Evolutionary conservation across 257 asterid species (phyloP), one percentile per base, ranked within the genome.

Genomic region (Solanum appendiculatum): DNA sequence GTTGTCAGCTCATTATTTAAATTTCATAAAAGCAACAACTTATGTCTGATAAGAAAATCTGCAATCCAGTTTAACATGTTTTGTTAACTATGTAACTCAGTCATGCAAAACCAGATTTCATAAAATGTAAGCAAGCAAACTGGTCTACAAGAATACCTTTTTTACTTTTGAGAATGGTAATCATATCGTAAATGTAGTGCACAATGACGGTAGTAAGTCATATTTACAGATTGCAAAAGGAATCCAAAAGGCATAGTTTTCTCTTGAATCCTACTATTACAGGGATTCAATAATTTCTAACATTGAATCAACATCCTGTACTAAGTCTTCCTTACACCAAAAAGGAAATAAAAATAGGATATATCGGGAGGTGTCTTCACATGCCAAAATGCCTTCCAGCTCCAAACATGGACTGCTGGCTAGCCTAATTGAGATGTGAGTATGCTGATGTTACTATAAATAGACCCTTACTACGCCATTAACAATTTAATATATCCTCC

Each of bases 1-100:
- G 98, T 94, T 90, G 94, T 93, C 97, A 92, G 98, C 94, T 91
- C 90, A 91, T 92, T 70, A 56, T 88, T 92, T 89, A 88, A 92
- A 86, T 83, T 91, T 90, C 93, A 93, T 7, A 87, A 88, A 82
- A 89, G 87, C 39, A 91, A 89, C 72, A 85, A 85, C 44, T 31
- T 7, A 77, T 77, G 60, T 77, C 83, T 75, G 13, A 77, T 40
- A 77, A 77, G 36, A 77, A 40, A 77, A 40, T 42, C n/a, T 25
- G 5, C 83, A 77, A 40, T 25, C 60, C 46, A 40, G 36, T 40
- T 77, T 40, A 27, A 27, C 21, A 40, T 51, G 60, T 40, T 40
- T n/a, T 25, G n/a, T 40, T 6, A 39, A 40, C 36, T 33, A 36
- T 7, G 36, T 25, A 0, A 72, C 9, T 34, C 25, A 16, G 40